A percentile compares a stretch with the other conserved stretches of the same genome.
Evolutionary conservation across 2,329 filamentous ascomycete species (phyloP).

Genomic region (Parafenestella ontariensis): DNA sequence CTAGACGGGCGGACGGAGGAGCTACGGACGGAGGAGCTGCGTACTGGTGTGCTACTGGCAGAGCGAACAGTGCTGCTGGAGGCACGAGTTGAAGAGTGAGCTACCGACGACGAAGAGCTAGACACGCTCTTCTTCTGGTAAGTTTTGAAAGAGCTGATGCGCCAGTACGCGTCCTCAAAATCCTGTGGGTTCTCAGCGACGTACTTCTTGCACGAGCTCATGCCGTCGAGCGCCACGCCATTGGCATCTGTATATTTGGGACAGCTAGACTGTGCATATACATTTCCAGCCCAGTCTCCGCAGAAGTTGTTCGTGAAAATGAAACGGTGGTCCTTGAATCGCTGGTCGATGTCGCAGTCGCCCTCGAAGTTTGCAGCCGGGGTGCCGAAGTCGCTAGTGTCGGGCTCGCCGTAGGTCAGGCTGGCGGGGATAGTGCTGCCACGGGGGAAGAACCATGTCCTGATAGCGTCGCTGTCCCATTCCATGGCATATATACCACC

Average conservation of each 20-base stretch:
- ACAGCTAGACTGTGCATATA: slow-evolving; percentile 69
- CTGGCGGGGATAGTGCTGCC: slow-evolving; percentile 64
- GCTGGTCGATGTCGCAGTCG: slow-evolving; percentile 71
- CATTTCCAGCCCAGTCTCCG: slow-evolving; percentile 80
- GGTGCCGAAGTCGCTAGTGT: slow-evolving; percentile 69
- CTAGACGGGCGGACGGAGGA: slow-evolving; percentile 3
- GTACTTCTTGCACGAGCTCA: slow-evolving; percentile 68
- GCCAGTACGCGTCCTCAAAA: slow-evolving; percentile 77
- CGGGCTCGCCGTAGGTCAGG: slow-evolving; percentile 63
- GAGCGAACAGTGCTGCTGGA: slow-evolving; percentile 10
- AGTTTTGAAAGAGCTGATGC: slow-evolving; percentile 56
- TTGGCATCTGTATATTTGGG: slow-evolving; percentile 27
- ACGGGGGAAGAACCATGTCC: slow-evolving; percentile 81
- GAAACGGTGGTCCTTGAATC: slow-evolving; percentile 76
- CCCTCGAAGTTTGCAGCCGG: slow-evolving; percentile 74
- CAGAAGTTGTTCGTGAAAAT: slow-evolving; percentile 87
- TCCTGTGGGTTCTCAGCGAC: slow-evolving; percentile 72
- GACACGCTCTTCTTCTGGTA: slow-evolving; percentile 17
- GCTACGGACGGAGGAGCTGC: background rate
- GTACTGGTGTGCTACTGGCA: slow-evolving; percentile 2
- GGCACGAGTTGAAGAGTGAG: slow-evolving; percentile 8
- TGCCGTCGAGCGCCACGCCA: slow-evolving; percentile 18
- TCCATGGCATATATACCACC: slow-evolving; percentile 55
- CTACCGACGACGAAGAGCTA: slow-evolving; percentile 25
- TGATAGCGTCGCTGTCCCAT: slow-evolving; percentile 75